phyloP scores from a whole-genome alignment of 768 basidiomycete genomes.

The Collybiopsis luxurians region DNA sequence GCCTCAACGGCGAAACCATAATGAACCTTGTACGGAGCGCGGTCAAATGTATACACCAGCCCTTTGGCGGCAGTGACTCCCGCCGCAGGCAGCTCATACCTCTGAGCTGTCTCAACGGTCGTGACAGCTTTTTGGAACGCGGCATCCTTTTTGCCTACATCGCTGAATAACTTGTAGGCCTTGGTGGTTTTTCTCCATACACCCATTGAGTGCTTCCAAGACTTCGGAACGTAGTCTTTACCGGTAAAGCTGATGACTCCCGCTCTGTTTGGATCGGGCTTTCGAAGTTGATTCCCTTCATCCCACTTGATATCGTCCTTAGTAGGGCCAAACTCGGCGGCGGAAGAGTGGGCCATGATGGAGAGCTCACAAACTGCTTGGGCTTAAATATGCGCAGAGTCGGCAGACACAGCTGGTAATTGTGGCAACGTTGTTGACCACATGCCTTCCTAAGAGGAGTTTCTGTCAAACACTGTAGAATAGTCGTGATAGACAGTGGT shows the following conservation, averaged over 20 bases:
- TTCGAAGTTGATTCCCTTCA: background rate
- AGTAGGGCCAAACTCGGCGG: too few species aligned
- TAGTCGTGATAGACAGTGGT: too few species aligned
- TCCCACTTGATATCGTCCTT: too few species aligned
- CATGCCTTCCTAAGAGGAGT: too few species aligned
- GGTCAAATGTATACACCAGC: constrained; percentile 3
- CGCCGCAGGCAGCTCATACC: background rate
- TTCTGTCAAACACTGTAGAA: too few species aligned
- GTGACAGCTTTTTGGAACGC: too few species aligned
- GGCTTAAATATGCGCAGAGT: too few species aligned
- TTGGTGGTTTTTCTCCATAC: background rate
- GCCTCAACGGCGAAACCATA: background rate
- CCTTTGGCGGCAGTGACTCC: background rate
- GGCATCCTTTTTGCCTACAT: too few species aligned
- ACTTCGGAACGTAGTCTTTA: background rate
- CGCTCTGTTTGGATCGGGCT: background rate
- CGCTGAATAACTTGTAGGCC: background rate
- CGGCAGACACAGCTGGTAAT: too few species aligned
- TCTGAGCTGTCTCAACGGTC: background rate
- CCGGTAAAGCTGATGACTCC: background rate
- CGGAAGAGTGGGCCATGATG: too few species aligned
- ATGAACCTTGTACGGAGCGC: background rate
- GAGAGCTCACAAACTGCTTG: too few species aligned
- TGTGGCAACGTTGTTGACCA: too few species aligned
- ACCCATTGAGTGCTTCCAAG: background rate